Evolutionary conservation across 2,329 filamentous ascomycete species (phyloP), one percentile per base, ranked within the genome.

Genomic region (Arthrinium puccinioides): DNA sequence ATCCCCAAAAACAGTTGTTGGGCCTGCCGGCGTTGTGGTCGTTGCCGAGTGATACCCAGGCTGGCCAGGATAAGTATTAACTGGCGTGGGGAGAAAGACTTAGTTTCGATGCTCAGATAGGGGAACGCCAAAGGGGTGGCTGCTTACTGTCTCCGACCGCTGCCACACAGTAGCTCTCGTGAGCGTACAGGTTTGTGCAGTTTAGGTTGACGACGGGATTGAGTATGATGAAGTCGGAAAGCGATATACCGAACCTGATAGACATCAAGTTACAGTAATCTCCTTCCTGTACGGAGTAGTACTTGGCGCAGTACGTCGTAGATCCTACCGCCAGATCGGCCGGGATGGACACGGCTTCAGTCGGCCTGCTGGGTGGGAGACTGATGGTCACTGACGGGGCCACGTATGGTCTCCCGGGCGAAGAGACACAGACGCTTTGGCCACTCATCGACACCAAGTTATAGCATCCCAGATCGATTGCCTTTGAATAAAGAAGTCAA

Each of bases 191-290:
- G 33, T 62, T 63, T 9, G 55, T 59, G 42, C 56, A 62, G 35
- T 59, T 53, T 2, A 28, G 15, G 32, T 60, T 52, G 21, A 63
- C 40, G 3, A 26, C 45, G 1, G 56, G 43, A 44, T 62, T 63
- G 5, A 62, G 45, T 38, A 60, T 54, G 3, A 44, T 19, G 35
- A 63, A 62, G 44, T 63, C 56, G 11, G 33, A 26, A 0, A 61
- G 44, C 2, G 52, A 47, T 24, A 62, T 56, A 13, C 43, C 42
- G 20, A 51, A 57, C 30, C 50, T 49, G 14, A 60, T 32, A 4
- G 45, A 39, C 3, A 63, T 36, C 20, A 53, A 33, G 38, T 57
- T 55, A 37, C 59, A 63, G 39, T 57, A 59, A 36, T 64, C 61
- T 9, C 54, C 59, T 2, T 40, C 21, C 21, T 45, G 9, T 2